phyloP scores from a whole-genome alignment of 2,329 filamentous ascomycete species.

The Fusarium aywerte region DNA sequence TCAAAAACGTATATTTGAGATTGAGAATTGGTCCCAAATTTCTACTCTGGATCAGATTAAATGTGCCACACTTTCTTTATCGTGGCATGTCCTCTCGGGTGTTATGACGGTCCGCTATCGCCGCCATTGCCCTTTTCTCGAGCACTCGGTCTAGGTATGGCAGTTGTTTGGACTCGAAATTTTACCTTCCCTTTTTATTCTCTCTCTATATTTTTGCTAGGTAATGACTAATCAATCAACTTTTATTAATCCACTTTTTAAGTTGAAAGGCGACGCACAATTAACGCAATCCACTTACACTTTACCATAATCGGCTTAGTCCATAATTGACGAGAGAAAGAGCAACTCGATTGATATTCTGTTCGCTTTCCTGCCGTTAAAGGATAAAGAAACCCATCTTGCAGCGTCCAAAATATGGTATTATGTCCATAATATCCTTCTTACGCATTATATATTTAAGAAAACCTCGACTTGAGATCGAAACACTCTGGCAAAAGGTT shows the following conservation, averaged over 20 bases:
- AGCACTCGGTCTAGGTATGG: background rate
- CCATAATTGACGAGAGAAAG: background rate
- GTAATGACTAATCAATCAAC: background rate
- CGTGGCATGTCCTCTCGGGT: background rate
- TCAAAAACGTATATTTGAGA: background rate
- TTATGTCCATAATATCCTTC: background rate
- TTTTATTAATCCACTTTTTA: background rate
- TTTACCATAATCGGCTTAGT: constrained; percentile 13
- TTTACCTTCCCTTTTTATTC: background rate
- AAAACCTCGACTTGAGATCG: background rate
- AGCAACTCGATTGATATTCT: background rate
- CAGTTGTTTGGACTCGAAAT: background rate
- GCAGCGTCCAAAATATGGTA: background rate
- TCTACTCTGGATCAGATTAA: background rate
- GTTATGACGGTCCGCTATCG: background rate
- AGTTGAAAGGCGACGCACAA: constrained; percentile 3
- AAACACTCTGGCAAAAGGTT: background rate
- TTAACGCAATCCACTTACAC: background rate
- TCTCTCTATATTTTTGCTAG: background rate
- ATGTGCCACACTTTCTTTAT: no score
- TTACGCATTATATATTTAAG: no score
- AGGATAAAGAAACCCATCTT: background rate
- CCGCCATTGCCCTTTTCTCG: background rate
- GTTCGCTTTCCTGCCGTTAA: background rate
- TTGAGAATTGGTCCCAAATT: background rate